These are phyloP conservation scores for Ploettnerulaceae sp. DNA, from an alignment of 2,329 filamentous ascomycete genomes.

Conservation along the genomic window DNA sequence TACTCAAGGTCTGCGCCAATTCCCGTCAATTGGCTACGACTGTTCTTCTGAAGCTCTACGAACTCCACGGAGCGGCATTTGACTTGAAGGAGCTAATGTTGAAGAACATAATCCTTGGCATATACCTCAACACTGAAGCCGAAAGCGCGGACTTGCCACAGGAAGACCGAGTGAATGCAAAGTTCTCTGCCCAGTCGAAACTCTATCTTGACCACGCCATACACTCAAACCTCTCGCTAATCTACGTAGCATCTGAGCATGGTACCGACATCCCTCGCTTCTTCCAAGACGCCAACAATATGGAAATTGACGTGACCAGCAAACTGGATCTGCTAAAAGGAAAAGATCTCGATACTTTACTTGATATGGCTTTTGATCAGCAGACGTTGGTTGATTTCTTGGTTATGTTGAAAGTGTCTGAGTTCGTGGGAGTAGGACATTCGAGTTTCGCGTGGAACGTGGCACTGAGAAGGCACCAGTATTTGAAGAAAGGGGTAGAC, in stretches of 20 bases:
- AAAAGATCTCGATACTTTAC: conserved; percentile 34
- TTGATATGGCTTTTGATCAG: conserved; percentile 41
- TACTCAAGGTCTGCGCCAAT: conserved; percentile 26
- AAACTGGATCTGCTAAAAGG: conserved; percentile 40
- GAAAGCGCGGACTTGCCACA: conserved; percentile 9
- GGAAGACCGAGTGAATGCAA: conserved; percentile 17
- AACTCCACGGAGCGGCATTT: conserved; percentile 6
- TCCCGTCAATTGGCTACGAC: conserved; percentile 24
- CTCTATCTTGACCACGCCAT: conserved; percentile 34
- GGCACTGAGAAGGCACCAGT: conserved; percentile 32
- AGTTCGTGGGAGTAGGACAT: conserved; percentile 40
- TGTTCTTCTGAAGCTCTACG: conserved; percentile 15
- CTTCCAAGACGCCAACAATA: conserved; percentile 31
- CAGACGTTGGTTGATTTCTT: conserved; percentile 46
- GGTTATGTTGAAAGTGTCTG: conserved; percentile 39
- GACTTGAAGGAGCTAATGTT: conserved; percentile 10
- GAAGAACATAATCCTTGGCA: conserved; percentile 22
- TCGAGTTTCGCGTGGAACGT: conserved; percentile 45
- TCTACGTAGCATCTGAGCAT: conserved; percentile 42
- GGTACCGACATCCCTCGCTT: conserved; percentile 36
- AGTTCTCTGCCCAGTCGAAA: conserved; percentile 33
- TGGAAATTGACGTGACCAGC: conserved; percentile 36
- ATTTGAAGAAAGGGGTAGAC: conserved; percentile 2
- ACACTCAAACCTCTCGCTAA: conserved; percentile 27
- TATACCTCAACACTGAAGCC: conserved; percentile 23